A percentile compares a stretch with the other conserved stretches of the same genome.
Evolutionary conservation across 208 protist species (phyloP).

Genomic region (Strigomonas oncopelti): DNA sequence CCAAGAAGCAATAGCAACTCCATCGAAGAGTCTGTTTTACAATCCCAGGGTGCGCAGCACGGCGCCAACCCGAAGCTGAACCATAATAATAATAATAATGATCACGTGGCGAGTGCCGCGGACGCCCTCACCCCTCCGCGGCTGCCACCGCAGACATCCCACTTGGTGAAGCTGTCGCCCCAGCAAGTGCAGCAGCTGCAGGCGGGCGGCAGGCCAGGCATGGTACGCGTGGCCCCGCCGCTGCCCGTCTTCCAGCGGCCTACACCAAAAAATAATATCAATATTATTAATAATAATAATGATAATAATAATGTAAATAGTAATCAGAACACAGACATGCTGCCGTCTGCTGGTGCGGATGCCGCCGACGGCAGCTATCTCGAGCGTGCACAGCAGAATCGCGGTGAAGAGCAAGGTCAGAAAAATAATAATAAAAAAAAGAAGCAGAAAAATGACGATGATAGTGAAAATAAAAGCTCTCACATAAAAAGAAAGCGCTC

Average conservation of each 20-base stretch:
- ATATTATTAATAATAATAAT: background rate
- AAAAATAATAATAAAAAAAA: background rate
- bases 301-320: too few species aligned
- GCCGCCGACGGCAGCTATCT: too few species aligned
- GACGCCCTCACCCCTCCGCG: background rate
- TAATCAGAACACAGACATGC: too few species aligned
- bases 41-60: too few species aligned
- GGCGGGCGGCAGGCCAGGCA: background rate
- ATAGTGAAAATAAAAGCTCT: background rate
- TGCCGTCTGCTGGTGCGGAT: too few species aligned
- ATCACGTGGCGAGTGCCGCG: background rate
- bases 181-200: background rate
- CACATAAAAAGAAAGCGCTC: background rate
- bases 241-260: background rate
- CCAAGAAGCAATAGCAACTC: background rate
- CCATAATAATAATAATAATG: conserved; percentile 4
- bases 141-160: background rate
- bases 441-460: background rate
- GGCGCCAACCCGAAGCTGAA: too few species aligned
- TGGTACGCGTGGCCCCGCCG: background rate
- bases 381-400: background rate
- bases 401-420: background rate
- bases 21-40: background rate
- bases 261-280: background rate
- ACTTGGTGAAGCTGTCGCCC: background rate